phyloP scores from a whole-genome alignment of 345 rosid species.

The Linum lewisii region DNA sequence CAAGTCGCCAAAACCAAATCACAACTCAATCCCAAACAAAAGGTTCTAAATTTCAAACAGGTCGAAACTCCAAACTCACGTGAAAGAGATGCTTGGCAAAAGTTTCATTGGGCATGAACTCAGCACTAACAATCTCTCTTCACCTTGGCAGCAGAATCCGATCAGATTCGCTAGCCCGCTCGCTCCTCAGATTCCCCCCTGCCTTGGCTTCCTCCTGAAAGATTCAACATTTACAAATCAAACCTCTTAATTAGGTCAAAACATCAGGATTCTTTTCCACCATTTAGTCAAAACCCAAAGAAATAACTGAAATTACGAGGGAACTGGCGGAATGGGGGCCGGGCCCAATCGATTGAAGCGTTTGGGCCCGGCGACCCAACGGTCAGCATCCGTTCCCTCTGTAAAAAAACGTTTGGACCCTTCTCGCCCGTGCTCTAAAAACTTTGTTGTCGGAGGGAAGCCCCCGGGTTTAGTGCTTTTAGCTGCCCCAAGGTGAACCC shows the following conservation, averaged over 20 bases:
- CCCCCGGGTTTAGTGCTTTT: slow-evolving; percentile 5
- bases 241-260: background rate
- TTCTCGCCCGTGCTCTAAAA: slow-evolving; percentile 6
- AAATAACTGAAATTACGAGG: background rate
- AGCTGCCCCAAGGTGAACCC: slow-evolving; percentile 3
- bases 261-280: too few species aligned
- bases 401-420: slow-evolving; percentile 1
- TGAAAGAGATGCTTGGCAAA: slow-evolving; percentile 6
- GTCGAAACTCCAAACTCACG: too few species aligned
- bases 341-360: background rate
- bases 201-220: background rate
- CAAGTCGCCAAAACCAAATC: background rate
- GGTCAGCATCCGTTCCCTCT: slow-evolving; percentile 1
- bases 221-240: background rate
- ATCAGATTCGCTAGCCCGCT: slow-evolving; percentile 1
- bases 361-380: slow-evolving; percentile 1
- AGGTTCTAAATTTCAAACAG: background rate
- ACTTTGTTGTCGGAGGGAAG: background rate
- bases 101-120: background rate
- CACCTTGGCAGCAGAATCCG: background rate
- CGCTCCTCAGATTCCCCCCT: slow-evolving; percentile 4
- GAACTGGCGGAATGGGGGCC: slow-evolving; percentile 2
- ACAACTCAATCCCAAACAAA: background rate
- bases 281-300: background rate
- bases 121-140: slow-evolving; percentile 4